Evolutionary conservation across 768 basidiomycete species (phyloP), one percentile per base, ranked within the genome.

Genomic region (Suillus paluster): DNA sequence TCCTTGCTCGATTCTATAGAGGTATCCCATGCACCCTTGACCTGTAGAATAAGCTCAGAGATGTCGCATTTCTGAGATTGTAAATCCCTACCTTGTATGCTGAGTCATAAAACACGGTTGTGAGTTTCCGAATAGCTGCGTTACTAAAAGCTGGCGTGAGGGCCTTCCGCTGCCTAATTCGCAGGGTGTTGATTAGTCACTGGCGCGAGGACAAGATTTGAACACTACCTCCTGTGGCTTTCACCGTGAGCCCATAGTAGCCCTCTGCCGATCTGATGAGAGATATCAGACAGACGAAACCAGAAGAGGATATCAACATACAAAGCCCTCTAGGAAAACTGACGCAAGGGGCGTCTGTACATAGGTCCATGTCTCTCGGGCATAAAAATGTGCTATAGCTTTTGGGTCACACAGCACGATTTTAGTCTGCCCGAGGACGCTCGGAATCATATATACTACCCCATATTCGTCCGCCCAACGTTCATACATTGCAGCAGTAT

Each of bases 301-400:
- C 8, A 52, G 11, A 41, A 3, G 3, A 23, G 10, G 10, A 12
- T 11, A 15, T 19, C 27, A 38, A 59, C 69, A 33, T 34, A 70
- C 69, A 0, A 15, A 19, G 2, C 7, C 0, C 2, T 78, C 78
- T 1, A 81, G 70, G 27, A 77, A 67, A 1, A 66, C 36, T 46
- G 69, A 78, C 4, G 70, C 61, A 19, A 79, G 64, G 3, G 70
- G 72, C 1, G 77, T 78, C 42, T 80, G 80, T 0, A 79, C 69
- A 64, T 87, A 87, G 0, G 73, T 76, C 72, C 66, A 83, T 0
- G 84, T 82, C 56, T 87, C 86, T 59, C 72, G 77, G 14, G 81
- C 71, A 63, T 79, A 83, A 59, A 84, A 81, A 64, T 86, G 82
- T 1, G 77, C 72, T 38, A 81, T 73, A 1, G 85, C 83, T 69